A percentile compares a stretch with the other conserved stretches of the same genome.
Conservation (phyloP, 352 stramenopile species). For the Globisporangium lucens region DNA sequence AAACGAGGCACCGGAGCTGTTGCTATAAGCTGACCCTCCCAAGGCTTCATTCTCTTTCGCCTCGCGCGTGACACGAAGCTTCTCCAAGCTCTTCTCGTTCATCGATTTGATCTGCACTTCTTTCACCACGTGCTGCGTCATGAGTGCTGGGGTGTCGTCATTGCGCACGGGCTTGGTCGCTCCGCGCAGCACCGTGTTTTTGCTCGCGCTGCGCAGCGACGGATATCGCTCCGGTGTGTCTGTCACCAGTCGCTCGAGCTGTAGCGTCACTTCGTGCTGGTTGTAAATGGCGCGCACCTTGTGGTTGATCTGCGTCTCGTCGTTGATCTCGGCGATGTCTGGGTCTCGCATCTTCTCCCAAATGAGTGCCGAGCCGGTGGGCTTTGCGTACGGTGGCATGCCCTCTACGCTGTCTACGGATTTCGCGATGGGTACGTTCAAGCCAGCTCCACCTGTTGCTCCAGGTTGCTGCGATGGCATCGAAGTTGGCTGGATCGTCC, state of each 20-base stretch:
- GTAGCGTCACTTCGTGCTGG: conserved; percentile 76
- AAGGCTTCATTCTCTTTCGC: conserved; percentile 50
- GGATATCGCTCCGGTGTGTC: conserved; percentile 59
- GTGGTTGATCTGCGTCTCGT: conserved; percentile 65
- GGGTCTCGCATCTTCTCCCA: conserved; percentile 76
- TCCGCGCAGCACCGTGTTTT: conserved; percentile 56
- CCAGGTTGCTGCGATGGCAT: conserved; percentile 7
- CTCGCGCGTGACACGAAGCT: conserved; percentile 73
- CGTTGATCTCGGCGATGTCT: conserved; percentile 66
- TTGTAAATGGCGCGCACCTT: conserved; percentile 60
- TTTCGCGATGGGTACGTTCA: conserved; percentile 22
- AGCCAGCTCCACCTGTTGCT: conserved; percentile 12
- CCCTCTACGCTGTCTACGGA: conserved; percentile 30
- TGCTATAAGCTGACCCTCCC: conserved; percentile 21
- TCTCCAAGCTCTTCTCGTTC: conserved; percentile 81
- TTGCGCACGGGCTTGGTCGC: conserved; percentile 68
- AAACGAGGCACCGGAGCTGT: conserved; percentile 26
- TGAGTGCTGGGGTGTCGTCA: conserved; percentile 50
- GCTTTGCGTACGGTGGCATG: conserved; percentile 80
- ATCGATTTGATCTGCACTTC: conserved; percentile 90
- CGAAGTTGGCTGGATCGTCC: conserved; percentile 68
- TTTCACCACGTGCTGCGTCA: conserved; percentile 78
- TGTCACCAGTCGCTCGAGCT: conserved; percentile 71
- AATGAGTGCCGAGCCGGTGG: conserved; percentile 80
- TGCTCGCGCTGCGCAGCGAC: conserved; percentile 55